These are phyloP conservation scores for Erysiphe neolycopersici DNA, from an alignment of 2,329 filamentous ascomycete species.

Conservation along the genomic window DNA sequence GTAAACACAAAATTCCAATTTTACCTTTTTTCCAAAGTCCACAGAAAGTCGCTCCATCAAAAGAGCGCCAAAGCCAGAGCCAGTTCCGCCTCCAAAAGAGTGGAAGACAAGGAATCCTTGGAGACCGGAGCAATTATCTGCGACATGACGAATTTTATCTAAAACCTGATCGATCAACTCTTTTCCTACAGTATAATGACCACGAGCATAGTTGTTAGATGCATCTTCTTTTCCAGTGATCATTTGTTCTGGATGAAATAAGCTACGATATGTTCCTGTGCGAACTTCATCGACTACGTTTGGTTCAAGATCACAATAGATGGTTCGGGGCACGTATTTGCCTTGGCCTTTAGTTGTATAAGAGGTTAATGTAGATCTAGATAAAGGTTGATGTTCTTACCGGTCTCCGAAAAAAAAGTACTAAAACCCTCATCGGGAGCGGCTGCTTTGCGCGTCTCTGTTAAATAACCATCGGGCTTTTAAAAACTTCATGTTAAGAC, in stretches of 20 bases:
- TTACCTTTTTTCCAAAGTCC: slow-evolving; percentile 99
- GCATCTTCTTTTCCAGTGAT: slow-evolving; percentile 99
- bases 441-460: slow-evolving; percentile 83
- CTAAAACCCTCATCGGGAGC: slow-evolving; percentile 95
- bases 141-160: slow-evolving; percentile 91
- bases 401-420: slow-evolving; percentile 99
- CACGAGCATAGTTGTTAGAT: slow-evolving; percentile 99
- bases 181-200: slow-evolving; percentile 98
- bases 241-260: slow-evolving; percentile 99
- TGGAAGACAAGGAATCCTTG: slow-evolving; percentile 99
- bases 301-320: slow-evolving; percentile 99
- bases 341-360: slow-evolving; percentile 43
- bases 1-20: slow-evolving; percentile 99
- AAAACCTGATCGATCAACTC: slow-evolving; percentile 95
- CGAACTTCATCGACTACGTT: slow-evolving; percentile 98
- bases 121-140: slow-evolving; percentile 92
- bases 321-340: slow-evolving; percentile 96
- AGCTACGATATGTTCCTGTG: slow-evolving; percentile 80
- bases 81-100: slow-evolving; percentile 97
- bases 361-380: slow-evolving; percentile 9
- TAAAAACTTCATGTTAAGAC: background rate
- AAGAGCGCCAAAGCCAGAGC: slow-evolving; percentile 92
- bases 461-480: slow-evolving; percentile 94
- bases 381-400: slow-evolving; percentile 25
- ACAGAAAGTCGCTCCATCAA: slow-evolving; percentile 97